Evolutionary conservation across 1,284 basidiomycete species (phyloP).

Genomic region (Lentinula novae-zelandiae): DNA sequence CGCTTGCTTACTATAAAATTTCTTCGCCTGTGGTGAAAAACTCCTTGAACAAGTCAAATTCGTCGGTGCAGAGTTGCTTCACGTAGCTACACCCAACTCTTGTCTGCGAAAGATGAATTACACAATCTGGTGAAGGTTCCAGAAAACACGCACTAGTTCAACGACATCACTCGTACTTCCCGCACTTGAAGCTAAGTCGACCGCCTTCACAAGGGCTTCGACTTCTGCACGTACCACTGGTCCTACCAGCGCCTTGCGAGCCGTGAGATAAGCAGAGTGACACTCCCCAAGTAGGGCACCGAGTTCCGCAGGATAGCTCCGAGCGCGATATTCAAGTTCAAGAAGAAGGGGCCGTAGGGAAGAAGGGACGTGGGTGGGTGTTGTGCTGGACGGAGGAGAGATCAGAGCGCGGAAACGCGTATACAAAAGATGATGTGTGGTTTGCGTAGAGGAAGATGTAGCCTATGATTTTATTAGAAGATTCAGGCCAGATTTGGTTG

Average conservation of each 20-base stretch:
- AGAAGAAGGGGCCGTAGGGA: conserved; percentile 74
- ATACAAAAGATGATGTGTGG: conserved; percentile 71
- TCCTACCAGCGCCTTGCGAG: conserved; percentile 68
- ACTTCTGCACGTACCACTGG: conserved; percentile 77
- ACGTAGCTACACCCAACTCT: conserved; percentile 86
- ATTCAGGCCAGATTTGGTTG: not conserved
- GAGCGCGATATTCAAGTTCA: conserved; percentile 79
- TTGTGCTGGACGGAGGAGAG: not conserved
- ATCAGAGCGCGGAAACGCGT: conserved; percentile 80
- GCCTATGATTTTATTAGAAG: conserved; percentile 42
- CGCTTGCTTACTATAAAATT: conserved; percentile 68
- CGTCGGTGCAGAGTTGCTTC: conserved; percentile 84
- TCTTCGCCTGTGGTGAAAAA: conserved; percentile 87
- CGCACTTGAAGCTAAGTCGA: conserved; percentile 33
- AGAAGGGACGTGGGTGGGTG: not conserved
- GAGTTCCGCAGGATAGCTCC: conserved; percentile 73
- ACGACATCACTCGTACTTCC: conserved; percentile 74
- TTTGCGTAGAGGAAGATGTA: conserved; percentile 77
- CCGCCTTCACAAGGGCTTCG: conserved; percentile 69
- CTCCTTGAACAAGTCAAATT: conserved; percentile 78
- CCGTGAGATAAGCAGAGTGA: conserved; percentile 75
- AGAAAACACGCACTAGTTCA: conserved; percentile 59
- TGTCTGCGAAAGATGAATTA: conserved; percentile 47
- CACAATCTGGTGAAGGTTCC: not conserved
- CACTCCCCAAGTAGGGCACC: conserved; percentile 79